These are phyloP conservation scores for Echites panduratus DNA, from an alignment of 257 asterid genomes.

Conservation along the genomic window DNA sequence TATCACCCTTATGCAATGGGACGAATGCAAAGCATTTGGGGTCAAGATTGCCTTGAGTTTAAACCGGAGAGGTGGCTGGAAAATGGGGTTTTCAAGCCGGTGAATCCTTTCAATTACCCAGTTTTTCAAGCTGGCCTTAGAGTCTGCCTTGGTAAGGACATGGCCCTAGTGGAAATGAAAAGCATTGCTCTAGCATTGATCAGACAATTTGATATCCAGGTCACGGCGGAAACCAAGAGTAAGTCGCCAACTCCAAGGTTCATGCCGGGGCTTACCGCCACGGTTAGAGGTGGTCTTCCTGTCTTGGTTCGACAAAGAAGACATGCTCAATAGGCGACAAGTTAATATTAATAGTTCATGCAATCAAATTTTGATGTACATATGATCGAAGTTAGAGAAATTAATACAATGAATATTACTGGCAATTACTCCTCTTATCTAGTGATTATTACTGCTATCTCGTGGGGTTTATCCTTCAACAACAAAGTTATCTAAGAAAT, in stretches of 20 bases:
- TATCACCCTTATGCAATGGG: conserved; percentile 63
- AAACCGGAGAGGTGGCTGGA: conserved; percentile 48
- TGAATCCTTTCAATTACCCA: conserved; percentile 40
- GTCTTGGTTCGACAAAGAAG: conserved; percentile 31
- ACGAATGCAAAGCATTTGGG: conserved; percentile 42
- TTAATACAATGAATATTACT: no score
- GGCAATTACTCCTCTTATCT: no score
- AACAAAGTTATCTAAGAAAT: no score
- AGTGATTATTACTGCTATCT: no score
- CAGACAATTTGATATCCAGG: conserved; percentile 34
- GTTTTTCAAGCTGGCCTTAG: conserved; percentile 57
- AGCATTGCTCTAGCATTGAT: conserved; percentile 35
- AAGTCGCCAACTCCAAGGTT: conserved; percentile 28
- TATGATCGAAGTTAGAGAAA: neutral
- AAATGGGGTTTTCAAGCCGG: conserved; percentile 30
- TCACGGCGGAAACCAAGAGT: conserved; percentile 1
- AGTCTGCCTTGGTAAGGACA: conserved; percentile 52
- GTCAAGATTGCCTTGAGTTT: conserved; percentile 37
- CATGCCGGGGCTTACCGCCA: conserved; percentile 49
- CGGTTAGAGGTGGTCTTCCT: conserved; percentile 44
- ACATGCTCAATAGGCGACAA: neutral
- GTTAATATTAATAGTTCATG: neutral
- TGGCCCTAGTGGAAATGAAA: conserved; percentile 44
- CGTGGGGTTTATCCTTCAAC: no score
- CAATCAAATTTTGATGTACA: neutral